Percentiles rank a stretch among this genome's conserved stretches.
Evolutionary conservation across 805 yeast genomes (phyloP).

Genomic region (Huiozyma naganishii): DNA sequence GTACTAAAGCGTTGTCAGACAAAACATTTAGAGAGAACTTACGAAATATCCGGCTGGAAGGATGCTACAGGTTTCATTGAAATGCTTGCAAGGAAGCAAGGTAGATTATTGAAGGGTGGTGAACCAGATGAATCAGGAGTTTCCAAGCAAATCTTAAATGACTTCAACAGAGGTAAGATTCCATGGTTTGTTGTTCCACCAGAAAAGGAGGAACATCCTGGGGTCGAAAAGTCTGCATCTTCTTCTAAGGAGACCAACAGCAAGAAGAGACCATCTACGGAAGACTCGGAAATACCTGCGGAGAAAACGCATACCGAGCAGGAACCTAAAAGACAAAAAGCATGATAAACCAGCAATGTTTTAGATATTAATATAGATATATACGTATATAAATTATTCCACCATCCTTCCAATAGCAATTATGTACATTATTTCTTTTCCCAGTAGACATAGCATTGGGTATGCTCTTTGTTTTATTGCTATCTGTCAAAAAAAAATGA

Average conservation of each 20-base stretch:
- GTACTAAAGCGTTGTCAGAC: constrained; percentile 74
- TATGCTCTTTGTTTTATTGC: too few species aligned
- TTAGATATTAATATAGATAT: neutral
- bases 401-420: neutral
- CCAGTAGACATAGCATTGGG: too few species aligned
- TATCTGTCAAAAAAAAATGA: too few species aligned
- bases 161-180: constrained; percentile 92
- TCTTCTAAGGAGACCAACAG: neutral
- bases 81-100: constrained; percentile 82
- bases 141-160: constrained; percentile 81
- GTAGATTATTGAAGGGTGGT: constrained; percentile 90
- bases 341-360: neutral
- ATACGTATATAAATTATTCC: neutral
- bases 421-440: neutral
- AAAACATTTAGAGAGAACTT: constrained; percentile 88
- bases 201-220: constrained; percentile 37
- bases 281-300: constrained; percentile 5
- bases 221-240: too few species aligned
- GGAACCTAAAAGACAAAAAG: constrained; percentile 2
- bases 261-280: constrained; percentile 7
- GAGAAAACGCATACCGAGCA: constrained; percentile 5
- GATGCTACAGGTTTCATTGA: constrained; percentile 74
- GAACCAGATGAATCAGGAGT: constrained; percentile 95
- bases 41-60: constrained; percentile 87
- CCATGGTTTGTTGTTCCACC: constrained; percentile 99